Base-by-base conservation (phyloP, 2,329 filamentous ascomycete species). In the Aureobasidium uvarum region DNA sequence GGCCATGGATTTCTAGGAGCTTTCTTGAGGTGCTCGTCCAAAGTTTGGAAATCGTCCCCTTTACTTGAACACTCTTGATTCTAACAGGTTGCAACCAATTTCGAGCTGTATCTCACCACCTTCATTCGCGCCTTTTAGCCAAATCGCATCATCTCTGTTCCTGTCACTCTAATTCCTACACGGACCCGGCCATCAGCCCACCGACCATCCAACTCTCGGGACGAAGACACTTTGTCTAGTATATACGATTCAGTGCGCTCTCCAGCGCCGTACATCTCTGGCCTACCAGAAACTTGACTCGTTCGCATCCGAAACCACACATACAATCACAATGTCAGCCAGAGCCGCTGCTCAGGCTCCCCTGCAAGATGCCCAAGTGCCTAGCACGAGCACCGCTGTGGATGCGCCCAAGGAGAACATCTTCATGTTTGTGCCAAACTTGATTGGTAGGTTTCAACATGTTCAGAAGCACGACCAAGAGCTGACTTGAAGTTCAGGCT, bases 401-500 rank as follows among this genome's bases (percentile, higher is more conserved):
- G 70, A 76, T 33, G 71, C 75, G 64, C 72, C 75, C n/a, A 70
- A 79, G 52, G 81, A 83, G 77, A 83, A 83, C 74, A 83, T 83
- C 72, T 83, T 83, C 73, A 74, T 83, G 52, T 83, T 83, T 73
- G 76, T 80, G 28, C 81, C 81, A 16, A 83, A 83, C 70, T 67
- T 83, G 68, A 83, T 83, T 67, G 81, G 81, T 83, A 68, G 3
- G 52, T n/a, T 62, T 45, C 23, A 18, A 20, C 6, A 20, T 45
- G n/a, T 7, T 31, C 28, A 6, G 28, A 31, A 36, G 48, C 48
- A 16, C 25, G 10, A n/a, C 6, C 43, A 5, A 38, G 16, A 36
- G 43, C 66, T 68, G 28, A 70, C 52, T 13, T 8, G 5, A 8
- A 43, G 46, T 20, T 20, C 67, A 83, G 81, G 81, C 68, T 83